These are phyloP conservation scores for Solanum clarkiae DNA, from an alignment of 257 asterid genomes.

Conservation along the genomic window DNA sequence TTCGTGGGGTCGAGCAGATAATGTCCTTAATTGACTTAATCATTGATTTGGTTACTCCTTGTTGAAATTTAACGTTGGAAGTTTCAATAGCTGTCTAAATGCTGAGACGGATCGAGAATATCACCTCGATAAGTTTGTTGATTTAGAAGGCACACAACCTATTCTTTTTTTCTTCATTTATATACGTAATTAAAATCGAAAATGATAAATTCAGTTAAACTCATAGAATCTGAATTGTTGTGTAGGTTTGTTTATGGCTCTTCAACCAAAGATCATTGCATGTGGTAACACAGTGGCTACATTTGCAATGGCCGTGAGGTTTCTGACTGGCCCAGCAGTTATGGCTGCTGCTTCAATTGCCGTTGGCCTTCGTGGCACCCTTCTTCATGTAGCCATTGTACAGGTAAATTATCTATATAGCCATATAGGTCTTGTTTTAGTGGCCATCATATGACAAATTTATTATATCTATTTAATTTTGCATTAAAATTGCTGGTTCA, in stretches of 20 bases:
- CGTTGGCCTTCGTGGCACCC: conserved; percentile 90
- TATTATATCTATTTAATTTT: neutral
- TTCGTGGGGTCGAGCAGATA: conserved; percentile 16
- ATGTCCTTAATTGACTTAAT: conserved; percentile 2
- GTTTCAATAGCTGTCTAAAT: neutral
- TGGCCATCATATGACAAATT: neutral
- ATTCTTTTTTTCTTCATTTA: neutral
- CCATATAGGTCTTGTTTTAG: neutral
- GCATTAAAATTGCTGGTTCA: neutral
- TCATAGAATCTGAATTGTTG: neutral
- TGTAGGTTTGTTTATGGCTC: conserved; percentile 96
- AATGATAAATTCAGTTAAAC: neutral
- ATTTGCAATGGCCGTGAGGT: conserved; percentile 94
- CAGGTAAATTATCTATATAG: conserved; percentile 34
- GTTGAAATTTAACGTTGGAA: neutral
- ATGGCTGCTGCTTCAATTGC: conserved; percentile 96
- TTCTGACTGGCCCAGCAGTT: conserved; percentile 94
- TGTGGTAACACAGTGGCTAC: conserved; percentile 91
- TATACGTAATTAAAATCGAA: neutral
- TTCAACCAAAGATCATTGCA: conserved; percentile 92
- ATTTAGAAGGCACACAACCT: neutral
- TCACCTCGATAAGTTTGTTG: neutral
- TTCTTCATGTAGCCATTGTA: conserved; percentile 81
- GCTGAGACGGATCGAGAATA: too few relatives aligned
- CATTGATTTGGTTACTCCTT: neutral